Evolutionary conservation across 805 yeast species (phyloP).

Genomic region (Zygotorulaspora florentina): DNA sequence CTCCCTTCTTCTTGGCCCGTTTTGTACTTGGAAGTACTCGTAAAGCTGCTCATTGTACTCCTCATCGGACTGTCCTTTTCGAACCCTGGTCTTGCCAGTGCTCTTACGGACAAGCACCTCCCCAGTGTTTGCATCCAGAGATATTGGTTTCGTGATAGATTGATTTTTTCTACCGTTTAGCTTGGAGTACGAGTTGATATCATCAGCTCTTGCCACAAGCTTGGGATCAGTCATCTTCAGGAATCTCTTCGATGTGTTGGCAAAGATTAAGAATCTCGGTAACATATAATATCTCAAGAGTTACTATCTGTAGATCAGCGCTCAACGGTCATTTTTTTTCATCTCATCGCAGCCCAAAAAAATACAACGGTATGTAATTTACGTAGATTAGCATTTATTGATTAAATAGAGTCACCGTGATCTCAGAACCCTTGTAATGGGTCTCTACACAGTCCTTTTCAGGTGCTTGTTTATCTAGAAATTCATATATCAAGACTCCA

Average conservation of each 20-base stretch:
- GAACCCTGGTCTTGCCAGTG: slow-evolving; percentile 44
- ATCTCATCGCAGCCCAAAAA: background rate
- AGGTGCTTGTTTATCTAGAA: slow-evolving; percentile 63
- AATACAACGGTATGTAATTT: background rate
- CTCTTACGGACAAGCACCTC: slow-evolving; percentile 44
- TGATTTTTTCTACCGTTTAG: slow-evolving; percentile 9
- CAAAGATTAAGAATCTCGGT: too few relatives aligned
- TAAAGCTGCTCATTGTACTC: slow-evolving; percentile 50
- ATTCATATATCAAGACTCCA: slow-evolving; percentile 84
- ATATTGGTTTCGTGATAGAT: slow-evolving; percentile 23
- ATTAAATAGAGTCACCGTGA: slow-evolving; percentile 2
- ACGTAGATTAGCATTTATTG: background rate
- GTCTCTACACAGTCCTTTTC: slow-evolving; percentile 71
- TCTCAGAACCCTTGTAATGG: slow-evolving; percentile 41
- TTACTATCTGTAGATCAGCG: background rate
- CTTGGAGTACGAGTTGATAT: slow-evolving; percentile 2
- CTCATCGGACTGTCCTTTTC: slow-evolving; percentile 71
- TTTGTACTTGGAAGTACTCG: slow-evolving; percentile 40
- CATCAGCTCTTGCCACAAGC: slow-evolving; percentile 2
- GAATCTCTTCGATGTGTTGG: too few relatives aligned
- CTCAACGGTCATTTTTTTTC: background rate
- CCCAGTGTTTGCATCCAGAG: slow-evolving; percentile 33
- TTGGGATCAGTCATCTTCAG: slow-evolving; percentile 3
- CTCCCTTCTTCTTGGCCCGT: slow-evolving; percentile 58
- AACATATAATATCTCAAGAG: too few relatives aligned